Conservation (phyloP, 257 asterid species). For the Rubia yunnanensis region DNA sequence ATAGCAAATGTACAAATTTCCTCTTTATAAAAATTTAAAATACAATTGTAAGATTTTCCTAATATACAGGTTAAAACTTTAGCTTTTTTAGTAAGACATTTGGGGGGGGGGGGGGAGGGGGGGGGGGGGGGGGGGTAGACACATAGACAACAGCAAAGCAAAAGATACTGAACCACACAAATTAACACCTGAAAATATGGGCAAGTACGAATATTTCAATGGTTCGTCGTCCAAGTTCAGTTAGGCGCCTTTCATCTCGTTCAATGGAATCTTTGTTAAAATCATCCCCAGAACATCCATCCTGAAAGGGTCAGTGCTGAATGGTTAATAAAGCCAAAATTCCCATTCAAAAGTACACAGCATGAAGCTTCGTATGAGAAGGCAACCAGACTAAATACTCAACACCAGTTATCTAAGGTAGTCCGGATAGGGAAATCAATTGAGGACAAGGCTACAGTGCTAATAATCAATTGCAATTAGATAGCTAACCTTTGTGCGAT, state of each 20-base stretch:
- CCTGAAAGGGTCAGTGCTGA: conserved; percentile 37
- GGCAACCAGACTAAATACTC: too few relatives aligned
- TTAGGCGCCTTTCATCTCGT: conserved; percentile 82
- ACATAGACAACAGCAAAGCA: not conserved
- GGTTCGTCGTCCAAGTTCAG: conserved; percentile 94
- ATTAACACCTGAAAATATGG: conserved; percentile 72
- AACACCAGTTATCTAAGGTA: not conserved
- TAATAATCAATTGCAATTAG: not conserved
- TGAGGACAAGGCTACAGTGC: not conserved
- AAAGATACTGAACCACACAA: not conserved
- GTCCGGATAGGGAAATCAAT: not conserved
- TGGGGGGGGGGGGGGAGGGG: too few relatives aligned
- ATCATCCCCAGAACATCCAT: conserved; percentile 74
- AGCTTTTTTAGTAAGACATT: not conserved
- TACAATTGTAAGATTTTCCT: not conserved
- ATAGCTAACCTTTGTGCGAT: conserved; percentile 73
- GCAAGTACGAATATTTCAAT: conserved; percentile 79
- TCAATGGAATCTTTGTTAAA: conserved; percentile 67
- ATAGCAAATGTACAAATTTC: not conserved
- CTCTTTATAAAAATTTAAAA: not conserved
- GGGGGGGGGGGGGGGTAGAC: too few relatives aligned
- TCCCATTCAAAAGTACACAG: not conserved
- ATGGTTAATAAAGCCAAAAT: conserved; percentile 11
- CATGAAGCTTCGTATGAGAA: not conserved
- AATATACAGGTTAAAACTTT: not conserved